Conservation (phyloP, 2,329 filamentous ascomycete genomes). For the Aspergillus ochraceus region DNA sequence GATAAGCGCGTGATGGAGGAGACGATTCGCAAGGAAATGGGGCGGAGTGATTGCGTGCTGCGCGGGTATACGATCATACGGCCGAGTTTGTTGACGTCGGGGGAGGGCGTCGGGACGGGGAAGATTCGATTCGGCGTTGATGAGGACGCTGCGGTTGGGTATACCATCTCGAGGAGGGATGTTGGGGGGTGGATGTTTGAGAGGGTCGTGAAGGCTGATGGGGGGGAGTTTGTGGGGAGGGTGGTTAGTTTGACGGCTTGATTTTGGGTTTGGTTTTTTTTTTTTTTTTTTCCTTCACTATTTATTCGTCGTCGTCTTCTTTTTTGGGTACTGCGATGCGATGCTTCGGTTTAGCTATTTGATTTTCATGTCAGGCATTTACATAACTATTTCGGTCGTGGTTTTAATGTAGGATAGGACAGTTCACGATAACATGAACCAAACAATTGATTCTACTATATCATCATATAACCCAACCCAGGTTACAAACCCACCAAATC, state of each 20-base stretch:
- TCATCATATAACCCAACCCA: no score
- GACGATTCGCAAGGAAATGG: conserved; percentile 23
- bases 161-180: conserved; percentile 35
- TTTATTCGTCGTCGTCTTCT: not conserved
- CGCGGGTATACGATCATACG: conserved; percentile 28
- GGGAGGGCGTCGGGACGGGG: conserved; percentile 26
- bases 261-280: not conserved
- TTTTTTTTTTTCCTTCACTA: not conserved
- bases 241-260: not conserved
- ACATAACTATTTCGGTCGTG: not conserved
- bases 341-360: no score
- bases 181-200: conserved; percentile 37
- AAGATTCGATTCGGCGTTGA: conserved; percentile 31
- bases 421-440: no score
- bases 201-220: not conserved
- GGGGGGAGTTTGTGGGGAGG: not conserved
- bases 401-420: no score
- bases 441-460: not conserved
- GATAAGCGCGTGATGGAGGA: conserved; percentile 39
- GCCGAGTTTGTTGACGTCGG: conserved; percentile 36
- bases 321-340: not conserved
- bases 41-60: conserved; percentile 17
- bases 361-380: no score
- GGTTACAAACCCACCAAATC: not conserved
- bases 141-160: conserved; percentile 31